phyloP scores from a whole-genome alignment of 768 basidiomycete genomes.

The Naganishia onofrii region DNA sequence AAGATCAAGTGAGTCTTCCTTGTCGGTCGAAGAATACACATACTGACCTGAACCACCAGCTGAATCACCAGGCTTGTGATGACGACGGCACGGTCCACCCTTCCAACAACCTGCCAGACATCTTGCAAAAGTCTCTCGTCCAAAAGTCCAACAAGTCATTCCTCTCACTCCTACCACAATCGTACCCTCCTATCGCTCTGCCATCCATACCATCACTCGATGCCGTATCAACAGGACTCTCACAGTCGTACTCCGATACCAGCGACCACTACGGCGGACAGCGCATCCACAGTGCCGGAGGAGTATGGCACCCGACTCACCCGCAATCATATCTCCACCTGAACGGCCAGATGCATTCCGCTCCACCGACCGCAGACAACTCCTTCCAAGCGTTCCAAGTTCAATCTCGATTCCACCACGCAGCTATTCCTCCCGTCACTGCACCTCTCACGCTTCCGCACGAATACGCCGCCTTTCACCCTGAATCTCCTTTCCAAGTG shows the following conservation, averaged over 20 bases:
- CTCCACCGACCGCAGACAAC: background rate
- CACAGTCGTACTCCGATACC: background rate
- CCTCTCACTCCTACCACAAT: background rate
- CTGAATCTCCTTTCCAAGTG: background rate
- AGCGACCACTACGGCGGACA: background rate
- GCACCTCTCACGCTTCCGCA: slow-evolving; percentile 6
- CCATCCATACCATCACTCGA: background rate
- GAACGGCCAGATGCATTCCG: slow-evolving; percentile 10
- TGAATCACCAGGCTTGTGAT: background rate
- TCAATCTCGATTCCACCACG: background rate
- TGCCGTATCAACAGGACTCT: background rate
- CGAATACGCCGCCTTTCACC: background rate
- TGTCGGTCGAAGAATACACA: background rate
- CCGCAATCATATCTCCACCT: background rate
- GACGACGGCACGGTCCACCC: background rate
- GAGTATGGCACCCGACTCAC: background rate
- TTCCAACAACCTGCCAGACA: background rate
- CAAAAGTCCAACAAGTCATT: background rate
- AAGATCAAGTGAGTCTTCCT: background rate
- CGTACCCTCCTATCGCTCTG: background rate
- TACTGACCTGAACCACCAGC: background rate
- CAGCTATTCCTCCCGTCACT: background rate
- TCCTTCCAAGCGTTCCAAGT: slow-evolving; percentile 1
- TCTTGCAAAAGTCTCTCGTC: background rate
- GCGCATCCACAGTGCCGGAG: background rate